A percentile compares a stretch with the other conserved stretches of the same genome.
Evolutionary conservation across 805 yeast species (phyloP).

Genomic region (Suhomyces kilbournensis): DNA sequence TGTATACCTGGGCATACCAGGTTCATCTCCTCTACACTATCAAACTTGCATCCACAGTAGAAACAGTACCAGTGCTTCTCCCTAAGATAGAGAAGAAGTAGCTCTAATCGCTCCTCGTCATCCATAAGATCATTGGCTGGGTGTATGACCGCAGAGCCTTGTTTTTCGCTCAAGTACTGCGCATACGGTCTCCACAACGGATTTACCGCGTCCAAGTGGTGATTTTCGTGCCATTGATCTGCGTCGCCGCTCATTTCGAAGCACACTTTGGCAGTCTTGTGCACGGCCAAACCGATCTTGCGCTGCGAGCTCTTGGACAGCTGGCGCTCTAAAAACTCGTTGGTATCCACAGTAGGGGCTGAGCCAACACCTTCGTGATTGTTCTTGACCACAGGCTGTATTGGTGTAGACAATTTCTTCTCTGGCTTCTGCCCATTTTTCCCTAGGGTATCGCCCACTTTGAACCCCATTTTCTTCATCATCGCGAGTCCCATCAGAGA

Average conservation of each 20-base stretch:
- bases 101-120: constrained; percentile 24
- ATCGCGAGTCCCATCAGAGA: constrained; percentile 45
- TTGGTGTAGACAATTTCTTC: constrained; percentile 11
- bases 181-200: constrained; percentile 41
- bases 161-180: constrained; percentile 1
- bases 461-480: constrained; percentile 61
- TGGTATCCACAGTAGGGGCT: not conserved
- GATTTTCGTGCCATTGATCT: constrained; percentile 20
- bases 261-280: constrained; percentile 39
- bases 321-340: constrained; percentile 11
- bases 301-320: constrained; percentile 13
- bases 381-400: constrained; percentile 17
- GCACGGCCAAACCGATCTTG: constrained; percentile 10
- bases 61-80: constrained; percentile 43
- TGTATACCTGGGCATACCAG: constrained; percentile 48
- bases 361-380: constrained; percentile 22
- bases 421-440: too few relatives aligned
- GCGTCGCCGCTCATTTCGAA: constrained; percentile 42
- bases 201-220: constrained; percentile 26
- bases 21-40: constrained; percentile 34
- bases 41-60: constrained; percentile 47
- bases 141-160: not conserved
- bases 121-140: not conserved
- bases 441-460: constrained; percentile 47
- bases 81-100: constrained; percentile 39